Evolutionary conservation across 306 rosid genomes (phyloP), one percentile per base, ranked within the genome.

Genomic region (Trifolium fragiferum): DNA sequence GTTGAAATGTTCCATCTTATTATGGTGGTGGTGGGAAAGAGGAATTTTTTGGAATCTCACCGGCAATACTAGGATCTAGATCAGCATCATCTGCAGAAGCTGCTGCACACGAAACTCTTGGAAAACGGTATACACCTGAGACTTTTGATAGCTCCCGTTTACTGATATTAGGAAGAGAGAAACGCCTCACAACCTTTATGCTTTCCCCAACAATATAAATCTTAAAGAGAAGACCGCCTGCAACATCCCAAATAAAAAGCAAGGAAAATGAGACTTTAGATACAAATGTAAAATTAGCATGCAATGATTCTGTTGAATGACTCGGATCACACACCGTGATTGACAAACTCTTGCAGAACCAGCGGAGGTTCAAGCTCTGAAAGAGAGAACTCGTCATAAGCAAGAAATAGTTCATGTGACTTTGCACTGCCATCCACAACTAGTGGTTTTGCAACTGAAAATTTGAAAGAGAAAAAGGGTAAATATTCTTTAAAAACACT

Each of bases 261-360:
- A 10, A 33, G 15, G 6, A 19, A 49, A 66, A 19, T 1, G 14
- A 75, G 38, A 76, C 33, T 47, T 40, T 47, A 21, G 40, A 18
- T 44, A 33, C 14, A 46, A 44, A 46, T 19, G n/a, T 15, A 23
- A 49, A 73, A 33, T 35, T 21, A 62, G 46, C 57, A 68, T 10
- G 58, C 35, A 30, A 18, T n/a, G 13, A 38, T 5, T 23, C 19
- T 14, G 21, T 66, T 49, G 14, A 32, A 54, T 50, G 74, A 74
- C 58, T 70, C 51, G 70, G 54, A 69, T 73, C 82, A 64, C 75
- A 80, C 72, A 86, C 89, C 89, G 66, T 86, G 87, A 68, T 86
- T 86, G 54, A 86, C 87, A 80, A 86, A 86, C 81, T 86, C 89
- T 76, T 86, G 89, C 41, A 86, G 85, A 70, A 86, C 89, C 44